phyloP scores from a whole-genome alignment of 208 protist genomes.

The Trypanosoma vivax region DNA sequence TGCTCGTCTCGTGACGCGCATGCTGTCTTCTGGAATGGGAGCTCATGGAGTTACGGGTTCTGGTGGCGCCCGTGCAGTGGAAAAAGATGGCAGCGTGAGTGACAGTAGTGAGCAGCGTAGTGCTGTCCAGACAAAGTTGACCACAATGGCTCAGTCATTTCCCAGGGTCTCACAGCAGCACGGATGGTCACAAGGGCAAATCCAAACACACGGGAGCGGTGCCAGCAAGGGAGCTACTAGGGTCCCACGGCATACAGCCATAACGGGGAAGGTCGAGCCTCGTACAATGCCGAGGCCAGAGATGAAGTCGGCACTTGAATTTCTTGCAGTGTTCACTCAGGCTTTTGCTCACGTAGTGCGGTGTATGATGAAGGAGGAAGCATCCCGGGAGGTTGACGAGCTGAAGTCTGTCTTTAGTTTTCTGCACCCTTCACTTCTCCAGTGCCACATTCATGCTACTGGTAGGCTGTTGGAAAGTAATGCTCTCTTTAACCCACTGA shows the following conservation, averaged over 20 bases:
- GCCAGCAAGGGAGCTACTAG: not conserved
- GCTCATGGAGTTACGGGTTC: too few species aligned
- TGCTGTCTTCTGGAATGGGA: slow-evolving; percentile 5
- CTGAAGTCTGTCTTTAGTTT: slow-evolving; percentile 11
- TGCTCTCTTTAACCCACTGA: slow-evolving; percentile 42
- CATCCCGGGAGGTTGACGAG: not conserved
- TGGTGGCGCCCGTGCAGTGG: too few species aligned
- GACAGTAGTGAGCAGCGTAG: too few species aligned
- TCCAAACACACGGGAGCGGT: slow-evolving; percentile 5
- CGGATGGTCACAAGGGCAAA: not conserved
- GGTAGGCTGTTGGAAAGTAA: slow-evolving; percentile 22
- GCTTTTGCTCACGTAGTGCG: slow-evolving; percentile 25
- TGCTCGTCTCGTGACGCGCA: slow-evolving; percentile 12
- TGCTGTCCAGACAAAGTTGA: too few species aligned
- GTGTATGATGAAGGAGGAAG: not conserved
- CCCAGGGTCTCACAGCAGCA: too few species aligned
- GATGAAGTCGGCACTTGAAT: slow-evolving; percentile 16
- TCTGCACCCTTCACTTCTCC: slow-evolving; percentile 21
- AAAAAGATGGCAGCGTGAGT: too few species aligned
- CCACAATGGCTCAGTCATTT: too few species aligned
- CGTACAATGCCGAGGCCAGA: not conserved
- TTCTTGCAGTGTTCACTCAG: slow-evolving; percentile 37
- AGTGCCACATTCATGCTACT: slow-evolving; percentile 17
- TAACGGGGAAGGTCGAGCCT: not conserved
- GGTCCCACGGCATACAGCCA: not conserved